A percentile compares a stretch with the other conserved stretches of the same genome.
phyloP scores from a whole-genome alignment of 148 eudicot genomes.

The Linanthus parryae region DNA sequence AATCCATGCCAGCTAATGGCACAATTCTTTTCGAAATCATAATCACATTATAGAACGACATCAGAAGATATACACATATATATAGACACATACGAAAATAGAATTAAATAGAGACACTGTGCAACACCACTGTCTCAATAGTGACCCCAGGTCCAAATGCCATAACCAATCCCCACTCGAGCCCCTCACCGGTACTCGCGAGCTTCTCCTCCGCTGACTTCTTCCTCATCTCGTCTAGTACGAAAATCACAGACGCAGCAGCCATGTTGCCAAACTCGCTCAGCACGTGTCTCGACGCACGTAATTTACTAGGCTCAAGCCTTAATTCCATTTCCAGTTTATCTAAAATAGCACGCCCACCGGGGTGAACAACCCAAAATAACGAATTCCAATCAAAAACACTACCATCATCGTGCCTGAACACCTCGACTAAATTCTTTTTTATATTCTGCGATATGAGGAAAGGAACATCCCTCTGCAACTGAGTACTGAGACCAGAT shows the following conservation, averaged over 20 bases:
- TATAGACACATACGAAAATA: too few relatives aligned
- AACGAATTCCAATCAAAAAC: constrained; percentile 10
- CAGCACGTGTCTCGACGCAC: constrained; percentile 8
- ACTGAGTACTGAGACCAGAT: constrained; percentile 1
- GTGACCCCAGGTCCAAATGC: constrained; percentile 20
- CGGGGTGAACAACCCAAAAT: constrained; percentile 16
- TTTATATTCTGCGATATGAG: constrained; percentile 11
- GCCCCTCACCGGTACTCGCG: constrained; percentile 15
- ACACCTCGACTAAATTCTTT: constrained; percentile 4
- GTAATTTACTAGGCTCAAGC: constrained; percentile 5
- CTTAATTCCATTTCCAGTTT: constrained; percentile 5
- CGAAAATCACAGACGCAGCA: constrained; percentile 7
- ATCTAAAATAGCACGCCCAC: constrained; percentile 13
- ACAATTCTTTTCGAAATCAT: too few relatives aligned
- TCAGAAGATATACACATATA: too few relatives aligned
- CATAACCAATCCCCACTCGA: constrained; percentile 18
- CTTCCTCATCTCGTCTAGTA: constrained; percentile 13
- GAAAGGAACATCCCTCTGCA: constrained; percentile 7
- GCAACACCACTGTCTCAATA: constrained; percentile 16
- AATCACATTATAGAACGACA: too few relatives aligned
- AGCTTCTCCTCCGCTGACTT: constrained; percentile 7
- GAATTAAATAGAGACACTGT: constrained; percentile 7
- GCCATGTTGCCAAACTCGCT: constrained; percentile 21
- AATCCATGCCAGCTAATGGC: too few relatives aligned
- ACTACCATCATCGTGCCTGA: constrained; percentile 6